Conservation (phyloP, 805 yeast genomes). For the Grigorovia yakushimaensis region DNA sequence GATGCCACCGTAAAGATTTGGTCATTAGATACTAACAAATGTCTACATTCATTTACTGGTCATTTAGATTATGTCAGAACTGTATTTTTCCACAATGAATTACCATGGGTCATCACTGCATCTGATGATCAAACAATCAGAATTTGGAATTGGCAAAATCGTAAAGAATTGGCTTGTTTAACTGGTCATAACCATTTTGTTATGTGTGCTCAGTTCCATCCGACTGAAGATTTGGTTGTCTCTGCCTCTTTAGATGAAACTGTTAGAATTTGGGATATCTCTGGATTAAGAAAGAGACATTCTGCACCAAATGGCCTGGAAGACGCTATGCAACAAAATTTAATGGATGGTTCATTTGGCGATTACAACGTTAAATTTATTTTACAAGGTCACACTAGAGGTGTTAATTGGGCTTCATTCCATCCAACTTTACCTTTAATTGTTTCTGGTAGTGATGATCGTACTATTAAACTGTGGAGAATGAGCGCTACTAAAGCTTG, state of each 20-base stretch:
- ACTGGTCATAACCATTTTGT: slow-evolving; percentile 99
- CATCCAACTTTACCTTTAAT: slow-evolving; percentile 94
- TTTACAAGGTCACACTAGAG: slow-evolving; percentile 95
- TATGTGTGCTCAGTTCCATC: slow-evolving; percentile 97
- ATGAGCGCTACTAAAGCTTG: slow-evolving; percentile 96
- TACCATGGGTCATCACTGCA: slow-evolving; percentile 94
- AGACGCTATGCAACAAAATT: slow-evolving; percentile 47
- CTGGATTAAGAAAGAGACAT: slow-evolving; percentile 89
- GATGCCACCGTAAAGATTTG: slow-evolving; percentile 92
- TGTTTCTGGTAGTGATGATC: slow-evolving; percentile 93
- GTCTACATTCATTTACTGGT: slow-evolving; percentile 83
- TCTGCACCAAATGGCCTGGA: slow-evolving; percentile 60
- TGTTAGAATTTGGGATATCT: slow-evolving; percentile 98
- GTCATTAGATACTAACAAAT: slow-evolving; percentile 86
- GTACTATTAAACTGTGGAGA: slow-evolving; percentile 93
- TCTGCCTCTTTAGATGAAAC: slow-evolving; percentile 96
- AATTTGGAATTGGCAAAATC: slow-evolving; percentile 99
- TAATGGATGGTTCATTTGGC: slow-evolving; percentile 90
- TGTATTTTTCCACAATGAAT: slow-evolving; percentile 86
- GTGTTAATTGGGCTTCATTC: slow-evolving; percentile 97
- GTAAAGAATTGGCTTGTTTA: slow-evolving; percentile 92
- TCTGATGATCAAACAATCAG: slow-evolving; percentile 98
- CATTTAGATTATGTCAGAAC: slow-evolving; percentile 94
- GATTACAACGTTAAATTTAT: slow-evolving; percentile 94
- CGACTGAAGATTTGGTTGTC: slow-evolving; percentile 86